These are phyloP conservation scores for Yamadazyma sp. DNA, from an alignment of 1,139 yeast species.

Conservation along the genomic window DNA sequence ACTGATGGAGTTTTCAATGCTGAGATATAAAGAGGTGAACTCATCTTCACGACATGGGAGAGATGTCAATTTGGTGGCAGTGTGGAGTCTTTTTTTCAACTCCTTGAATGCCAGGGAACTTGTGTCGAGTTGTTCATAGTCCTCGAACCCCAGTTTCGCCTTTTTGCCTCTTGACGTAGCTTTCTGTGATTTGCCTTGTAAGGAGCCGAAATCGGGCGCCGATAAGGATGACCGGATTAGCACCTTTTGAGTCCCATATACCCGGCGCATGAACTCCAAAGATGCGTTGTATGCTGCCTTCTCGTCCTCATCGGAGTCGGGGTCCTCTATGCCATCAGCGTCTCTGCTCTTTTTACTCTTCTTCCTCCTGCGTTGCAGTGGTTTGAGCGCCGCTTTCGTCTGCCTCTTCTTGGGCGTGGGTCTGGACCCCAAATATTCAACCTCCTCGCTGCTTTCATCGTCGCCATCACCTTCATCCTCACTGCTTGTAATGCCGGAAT, in stretches of 20 bases:
- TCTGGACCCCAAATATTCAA: too few species aligned
- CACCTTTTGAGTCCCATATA: conserved; percentile 10
- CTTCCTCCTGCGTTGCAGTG: neutral
- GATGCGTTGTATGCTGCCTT: conserved; percentile 9
- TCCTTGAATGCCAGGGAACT: conserved; percentile 48
- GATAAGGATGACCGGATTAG: conserved; percentile 5
- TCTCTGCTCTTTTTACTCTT: neutral
- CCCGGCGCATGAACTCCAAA: conserved; percentile 11
- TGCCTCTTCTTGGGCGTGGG: too few species aligned
- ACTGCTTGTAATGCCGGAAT: too few species aligned
- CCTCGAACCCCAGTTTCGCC: conserved; percentile 6
- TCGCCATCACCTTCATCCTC: too few species aligned
- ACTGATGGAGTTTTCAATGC: conserved; percentile 73
- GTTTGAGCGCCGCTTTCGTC: too few species aligned
- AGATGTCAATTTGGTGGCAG: conserved; percentile 60
- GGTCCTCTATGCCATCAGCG: neutral
- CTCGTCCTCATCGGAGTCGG: conserved; percentile 2
- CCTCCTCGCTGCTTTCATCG: too few species aligned
- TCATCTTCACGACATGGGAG: conserved; percentile 91
- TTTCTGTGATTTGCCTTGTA: conserved; percentile 3
- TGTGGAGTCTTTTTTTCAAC: conserved; percentile 61
- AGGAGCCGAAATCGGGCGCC: conserved; percentile 9
- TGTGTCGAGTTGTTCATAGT: conserved; percentile 22
- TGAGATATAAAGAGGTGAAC: conserved; percentile 68
- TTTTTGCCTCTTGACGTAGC: conserved; percentile 10